Percentiles rank a stretch among this genome's conserved stretches.
Evolutionary conservation across 1,284 basidiomycete species (phyloP).

Genomic region (Gastroboletus turbinatus): DNA sequence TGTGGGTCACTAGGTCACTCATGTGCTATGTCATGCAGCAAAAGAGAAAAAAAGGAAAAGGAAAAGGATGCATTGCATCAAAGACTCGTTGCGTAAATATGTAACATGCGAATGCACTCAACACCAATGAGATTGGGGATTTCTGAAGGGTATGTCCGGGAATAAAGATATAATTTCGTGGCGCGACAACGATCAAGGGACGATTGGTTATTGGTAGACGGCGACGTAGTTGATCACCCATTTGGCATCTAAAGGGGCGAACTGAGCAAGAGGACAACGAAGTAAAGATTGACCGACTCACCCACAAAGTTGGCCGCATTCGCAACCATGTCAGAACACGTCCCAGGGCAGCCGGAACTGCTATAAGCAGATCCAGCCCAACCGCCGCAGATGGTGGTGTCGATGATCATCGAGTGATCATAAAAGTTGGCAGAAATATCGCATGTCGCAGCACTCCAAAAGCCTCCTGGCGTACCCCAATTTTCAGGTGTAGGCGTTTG

Average conservation of each 20-base stretch:
- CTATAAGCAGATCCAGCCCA: constrained; percentile 58
- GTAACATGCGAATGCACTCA: neutral
- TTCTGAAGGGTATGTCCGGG: neutral
- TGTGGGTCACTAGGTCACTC: too few species aligned
- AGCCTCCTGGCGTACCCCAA: constrained; percentile 70
- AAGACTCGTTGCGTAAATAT: neutral
- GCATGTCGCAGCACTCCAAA: constrained; percentile 63
- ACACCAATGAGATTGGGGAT: neutral
- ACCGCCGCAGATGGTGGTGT: constrained; percentile 60
- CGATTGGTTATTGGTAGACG: constrained; percentile 3
- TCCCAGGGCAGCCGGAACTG: constrained; percentile 63
- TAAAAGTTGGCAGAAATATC: constrained; percentile 65
- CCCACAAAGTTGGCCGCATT: constrained; percentile 60
- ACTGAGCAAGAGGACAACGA: constrained; percentile 1
- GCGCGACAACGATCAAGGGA: neutral
- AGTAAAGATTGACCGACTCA: constrained; percentile 33
- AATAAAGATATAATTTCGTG: neutral
- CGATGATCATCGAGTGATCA: constrained; percentile 65
- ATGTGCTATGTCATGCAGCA: too few species aligned
- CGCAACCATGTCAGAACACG: constrained; percentile 62
- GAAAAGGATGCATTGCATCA: too few species aligned
- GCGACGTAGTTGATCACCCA: constrained; percentile 40
- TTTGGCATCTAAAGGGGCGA: constrained; percentile 42
- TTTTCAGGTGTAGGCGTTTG: constrained; percentile 54
- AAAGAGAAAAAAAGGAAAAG: too few species aligned